A percentile compares a stretch with the other conserved stretches of the same genome.
phyloP scores from a whole-genome alignment of 177 flowering plant species.

The Telopea speciosissima region DNA sequence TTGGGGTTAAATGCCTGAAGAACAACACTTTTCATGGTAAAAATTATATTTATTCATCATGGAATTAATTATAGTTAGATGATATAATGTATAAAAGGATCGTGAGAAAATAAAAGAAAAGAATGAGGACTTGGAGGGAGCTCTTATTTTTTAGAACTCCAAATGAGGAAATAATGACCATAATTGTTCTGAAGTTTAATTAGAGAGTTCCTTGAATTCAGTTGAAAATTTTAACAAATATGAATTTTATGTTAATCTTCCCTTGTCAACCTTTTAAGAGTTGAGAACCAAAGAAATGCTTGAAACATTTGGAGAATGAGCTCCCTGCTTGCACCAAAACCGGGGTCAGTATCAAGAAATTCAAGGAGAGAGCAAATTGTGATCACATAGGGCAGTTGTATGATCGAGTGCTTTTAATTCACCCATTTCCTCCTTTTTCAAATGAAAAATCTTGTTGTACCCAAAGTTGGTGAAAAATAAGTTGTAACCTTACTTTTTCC shows the following conservation, averaged over 20 bases:
- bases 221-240: not conserved
- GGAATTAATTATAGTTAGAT: not conserved
- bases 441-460: too few relatives aligned
- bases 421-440: not conserved
- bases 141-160: not conserved
- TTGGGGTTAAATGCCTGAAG: not conserved
- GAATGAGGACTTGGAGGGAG: not conserved
- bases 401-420: not conserved
- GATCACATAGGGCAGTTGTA: not conserved
- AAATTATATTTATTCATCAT: too few relatives aligned
- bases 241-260: not conserved
- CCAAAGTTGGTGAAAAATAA: too few relatives aligned
- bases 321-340: not conserved
- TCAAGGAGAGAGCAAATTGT: not conserved
- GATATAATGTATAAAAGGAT: not conserved
- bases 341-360: not conserved
- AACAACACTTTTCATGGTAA: too few relatives aligned
- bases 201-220: not conserved
- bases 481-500: too few relatives aligned
- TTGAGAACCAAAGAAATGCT: not conserved
- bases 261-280: not conserved
- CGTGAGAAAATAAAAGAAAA: too few relatives aligned
- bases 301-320: not conserved
- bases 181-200: not conserved
- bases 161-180: not conserved